phyloP scores from a whole-genome alignment of 2,329 filamentous ascomycete species.

The Colletotrichum liriopes region DNA sequence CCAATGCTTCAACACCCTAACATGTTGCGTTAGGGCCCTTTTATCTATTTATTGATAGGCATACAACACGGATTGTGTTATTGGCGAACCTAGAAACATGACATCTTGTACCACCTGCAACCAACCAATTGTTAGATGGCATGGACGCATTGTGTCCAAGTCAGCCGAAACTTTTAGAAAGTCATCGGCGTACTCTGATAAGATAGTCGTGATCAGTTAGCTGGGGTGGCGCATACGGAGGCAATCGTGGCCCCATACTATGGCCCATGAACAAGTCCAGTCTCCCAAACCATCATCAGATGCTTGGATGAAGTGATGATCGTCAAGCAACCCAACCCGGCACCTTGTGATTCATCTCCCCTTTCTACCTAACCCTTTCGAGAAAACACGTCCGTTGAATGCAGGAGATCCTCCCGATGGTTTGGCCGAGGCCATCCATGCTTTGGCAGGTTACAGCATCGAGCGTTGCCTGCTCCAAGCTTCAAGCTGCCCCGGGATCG shows the following conservation, averaged over 20 bases:
- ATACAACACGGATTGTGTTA: neutral
- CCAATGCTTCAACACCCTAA: neutral
- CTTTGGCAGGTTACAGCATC: slow-evolving; percentile 12
- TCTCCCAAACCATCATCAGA: neutral
- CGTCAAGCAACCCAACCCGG: neutral
- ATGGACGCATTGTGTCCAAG: neutral
- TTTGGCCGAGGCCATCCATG: slow-evolving; percentile 24
- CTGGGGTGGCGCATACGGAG: too few species aligned
- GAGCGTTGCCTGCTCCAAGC: neutral
- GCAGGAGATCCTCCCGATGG: slow-evolving; percentile 23
- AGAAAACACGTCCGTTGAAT: neutral
- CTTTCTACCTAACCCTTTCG: slow-evolving; percentile 1
- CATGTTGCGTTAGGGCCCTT: neutral
- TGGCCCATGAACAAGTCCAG: neutral
- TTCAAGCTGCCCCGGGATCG: neutral
- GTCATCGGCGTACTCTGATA: neutral
- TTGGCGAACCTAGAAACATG: neutral
- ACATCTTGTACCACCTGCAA: too few species aligned
- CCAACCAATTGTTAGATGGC: neutral
- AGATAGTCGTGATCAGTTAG: neutral
- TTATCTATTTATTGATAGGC: neutral
- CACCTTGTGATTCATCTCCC: too few species aligned
- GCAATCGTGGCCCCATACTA: neutral
- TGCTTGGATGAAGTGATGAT: too few species aligned
- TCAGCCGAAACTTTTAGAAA: neutral